These are phyloP conservation scores for Saururus chinensis DNA, from an alignment of 164 flowering plant species.

Conservation along the genomic window DNA sequence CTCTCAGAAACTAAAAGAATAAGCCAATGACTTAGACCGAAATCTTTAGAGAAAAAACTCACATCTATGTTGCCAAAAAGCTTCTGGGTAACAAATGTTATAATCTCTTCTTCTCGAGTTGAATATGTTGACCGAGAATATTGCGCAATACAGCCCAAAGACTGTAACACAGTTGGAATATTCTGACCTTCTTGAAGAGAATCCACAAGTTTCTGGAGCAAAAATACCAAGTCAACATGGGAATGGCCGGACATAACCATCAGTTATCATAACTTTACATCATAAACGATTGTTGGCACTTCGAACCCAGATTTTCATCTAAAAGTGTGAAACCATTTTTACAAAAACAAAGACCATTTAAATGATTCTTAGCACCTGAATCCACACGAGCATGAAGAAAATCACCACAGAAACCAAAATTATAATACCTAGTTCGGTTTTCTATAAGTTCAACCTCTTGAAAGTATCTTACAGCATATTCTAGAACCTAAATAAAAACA, in stretches of 20 bases:
- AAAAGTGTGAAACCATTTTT: background rate
- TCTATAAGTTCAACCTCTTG: background rate
- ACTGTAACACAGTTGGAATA: slow-evolving; percentile 68
- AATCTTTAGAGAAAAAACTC: slow-evolving; percentile 6
- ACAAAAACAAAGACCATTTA: no score
- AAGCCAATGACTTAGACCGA: background rate
- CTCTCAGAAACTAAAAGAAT: no score
- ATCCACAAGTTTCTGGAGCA: slow-evolving; percentile 57
- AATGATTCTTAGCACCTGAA: no score
- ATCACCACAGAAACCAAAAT: background rate
- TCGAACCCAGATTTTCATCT: background rate
- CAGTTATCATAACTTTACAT: background rate
- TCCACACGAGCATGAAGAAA: background rate
- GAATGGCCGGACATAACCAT: background rate
- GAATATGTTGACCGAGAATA: slow-evolving; percentile 45
- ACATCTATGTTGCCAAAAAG: slow-evolving; percentile 30
- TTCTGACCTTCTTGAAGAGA: slow-evolving; percentile 41
- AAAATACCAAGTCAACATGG: background rate
- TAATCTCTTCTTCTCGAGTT: slow-evolving; percentile 35
- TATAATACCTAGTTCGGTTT: background rate
- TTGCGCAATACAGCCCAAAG: slow-evolving; percentile 77
- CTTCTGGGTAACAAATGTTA: slow-evolving; percentile 26
- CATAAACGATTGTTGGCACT: background rate
- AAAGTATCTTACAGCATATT: no score
- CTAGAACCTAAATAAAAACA: no score